Base-by-base conservation (phyloP, 2,329 filamentous ascomycete species). In the Stemphylium vesicarium region DNA sequence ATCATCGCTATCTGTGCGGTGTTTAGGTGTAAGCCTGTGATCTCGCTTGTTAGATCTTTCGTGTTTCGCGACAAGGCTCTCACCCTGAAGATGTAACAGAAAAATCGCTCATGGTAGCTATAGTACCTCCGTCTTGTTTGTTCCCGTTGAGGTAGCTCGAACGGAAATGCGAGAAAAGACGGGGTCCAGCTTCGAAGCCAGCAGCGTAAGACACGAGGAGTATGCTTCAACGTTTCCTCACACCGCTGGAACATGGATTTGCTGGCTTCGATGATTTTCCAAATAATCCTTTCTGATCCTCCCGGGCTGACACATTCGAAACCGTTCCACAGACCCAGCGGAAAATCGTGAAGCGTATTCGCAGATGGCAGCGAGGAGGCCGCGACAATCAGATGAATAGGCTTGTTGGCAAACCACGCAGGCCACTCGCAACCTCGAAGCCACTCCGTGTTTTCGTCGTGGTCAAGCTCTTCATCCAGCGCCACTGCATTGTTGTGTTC, bases 101-200 rank as follows among this genome's bases (percentile, higher is more conserved):
- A 38, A 37, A 52, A 56, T 22, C 33, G 38, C 43, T 56, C 18
- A 20, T 56, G 26, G 48, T 45, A 45, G 16, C 18, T 9, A 16
- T 56, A 56, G 48, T 56, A 56, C 41, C 48, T 56, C 44, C 16
- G 32, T 32, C n/a, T 1, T 8, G 54, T 57, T n/a, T 38, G 38
- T 53, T 57, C 35, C 36, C 44, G 49, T 57, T 53, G 26, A 41
- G 35, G 49, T 7, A 53, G 33, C 44, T 57, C 20, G 16, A 57
- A 57, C 11, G 35, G 45, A 36, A 37, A 57, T 10, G 35, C 18
- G 38, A 57, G 54, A 15, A 57, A 57, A 33, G 44, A 57, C 22
- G 49, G 40, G 4, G 54, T 57, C 49, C 12, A 57, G 54, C 54
- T 57, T 33, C 29, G 33, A 31, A 57, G 49, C 49, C 44, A 57